Base-by-base conservation (phyloP, 495 filamentous ascomycete species). In the Viridothelium virens region DNA sequence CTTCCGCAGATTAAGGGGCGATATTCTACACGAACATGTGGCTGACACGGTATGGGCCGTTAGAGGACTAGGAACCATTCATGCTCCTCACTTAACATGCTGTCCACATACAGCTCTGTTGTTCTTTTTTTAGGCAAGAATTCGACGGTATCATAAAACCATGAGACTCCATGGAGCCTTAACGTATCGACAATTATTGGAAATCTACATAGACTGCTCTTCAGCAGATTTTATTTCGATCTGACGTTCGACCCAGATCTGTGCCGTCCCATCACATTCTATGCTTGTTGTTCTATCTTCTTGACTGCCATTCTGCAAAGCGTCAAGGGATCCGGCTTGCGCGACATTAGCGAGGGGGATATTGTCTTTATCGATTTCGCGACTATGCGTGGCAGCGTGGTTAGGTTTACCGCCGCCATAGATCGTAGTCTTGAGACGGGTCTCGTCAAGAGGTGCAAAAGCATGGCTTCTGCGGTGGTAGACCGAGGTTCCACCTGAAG, bases 171-270 rank as follows among this genome's bases (percentile, higher is more conserved):
- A 25, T 25, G 25, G 25, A 25, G 25, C 25, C 25, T 1, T 0
- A 25, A 25, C 25, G 25, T 25, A 25, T 25, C 25, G 25, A 25
- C 25, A 25, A 25, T 25, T 25, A 25, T 25, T 25, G 25, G 25
- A 25, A 25, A 25, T 25, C 25, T 25, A 25, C 25, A 25, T 25
- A 25, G 25, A 25, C 25, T 25, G 25, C 25, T 25, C 25, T 25
- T 25, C 11, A 36, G 14, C 18, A 36, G 53, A 59, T 34, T 36
- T 36, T 14, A 59, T 31, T 14, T 59, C 53, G 18, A 59, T 59
- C 31, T 59, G 25, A 14, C 53, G n/a, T 59, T 59, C 53, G 18
- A 59, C 31, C 53, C 53, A 59, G 31, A 59, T 59, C 4, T 59
- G 53, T 6, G n/a, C 18, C 7, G 53, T 18, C 36, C 31, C 25